A percentile compares a stretch with the other conserved stretches of the same genome.
These are phyloP conservation scores for Penicillium sp. DNA, from an alignment of 2,329 filamentous ascomycete genomes.

Conservation along the genomic window DNA sequence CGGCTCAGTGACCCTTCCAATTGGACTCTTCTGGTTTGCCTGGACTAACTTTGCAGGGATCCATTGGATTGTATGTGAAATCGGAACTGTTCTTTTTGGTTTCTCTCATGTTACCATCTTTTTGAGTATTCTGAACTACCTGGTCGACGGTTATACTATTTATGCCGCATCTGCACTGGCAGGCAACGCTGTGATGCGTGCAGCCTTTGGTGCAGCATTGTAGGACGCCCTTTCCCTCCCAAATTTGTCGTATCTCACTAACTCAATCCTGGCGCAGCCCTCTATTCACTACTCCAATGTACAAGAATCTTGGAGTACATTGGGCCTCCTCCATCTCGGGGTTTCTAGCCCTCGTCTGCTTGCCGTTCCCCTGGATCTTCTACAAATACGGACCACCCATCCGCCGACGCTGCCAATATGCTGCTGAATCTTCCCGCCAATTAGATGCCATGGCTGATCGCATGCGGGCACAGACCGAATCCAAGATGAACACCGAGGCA, in stretches of 20 bases:
- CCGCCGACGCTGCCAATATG: conserved; percentile 2
- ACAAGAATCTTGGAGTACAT: conserved; percentile 39
- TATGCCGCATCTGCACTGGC: conserved; percentile 17
- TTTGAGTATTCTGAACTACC: conserved; percentile 15
- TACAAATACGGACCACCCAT: conserved; percentile 8
- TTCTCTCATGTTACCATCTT: conserved; percentile 18
- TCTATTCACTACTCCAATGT: conserved; percentile 42
- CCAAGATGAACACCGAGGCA: background rate
- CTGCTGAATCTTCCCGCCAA: conserved; percentile 2
- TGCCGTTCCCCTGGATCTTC: conserved; percentile 35
- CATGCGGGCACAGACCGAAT: background rate
- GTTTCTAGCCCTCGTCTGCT: conserved; percentile 25
- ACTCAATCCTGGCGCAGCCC: conserved; percentile 18
- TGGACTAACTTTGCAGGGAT: conserved; percentile 20
- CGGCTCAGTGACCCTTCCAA: conserved; percentile 15
- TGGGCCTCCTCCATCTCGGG: conserved; percentile 41
- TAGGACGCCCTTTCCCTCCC: background rate
- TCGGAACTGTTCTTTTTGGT: conserved; percentile 16
- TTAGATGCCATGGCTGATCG: conserved; percentile 6
- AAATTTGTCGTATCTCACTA: background rate
- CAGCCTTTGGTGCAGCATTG: conserved; percentile 43
- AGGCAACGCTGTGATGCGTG: conserved; percentile 25
- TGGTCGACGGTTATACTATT: conserved; percentile 17
- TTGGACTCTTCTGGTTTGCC: conserved; percentile 20
- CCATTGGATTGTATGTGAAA: conserved; percentile 15